These are phyloP conservation scores for Herpetomonas tarakana DNA, from an alignment of 208 protist species.

Conservation along the genomic window DNA sequence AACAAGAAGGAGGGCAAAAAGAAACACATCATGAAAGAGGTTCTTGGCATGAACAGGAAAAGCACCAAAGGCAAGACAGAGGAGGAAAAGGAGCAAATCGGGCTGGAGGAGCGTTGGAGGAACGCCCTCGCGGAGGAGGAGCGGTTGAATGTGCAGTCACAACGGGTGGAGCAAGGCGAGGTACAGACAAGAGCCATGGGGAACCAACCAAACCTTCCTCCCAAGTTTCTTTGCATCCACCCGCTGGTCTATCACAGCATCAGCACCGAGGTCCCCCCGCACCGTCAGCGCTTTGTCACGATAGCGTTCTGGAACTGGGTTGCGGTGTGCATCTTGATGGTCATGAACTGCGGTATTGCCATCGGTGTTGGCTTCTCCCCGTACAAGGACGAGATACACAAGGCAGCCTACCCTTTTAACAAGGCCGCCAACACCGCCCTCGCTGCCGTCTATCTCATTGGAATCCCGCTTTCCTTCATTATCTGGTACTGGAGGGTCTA, in stretches of 20 bases:
- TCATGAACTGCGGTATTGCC: slow-evolving; percentile 45
- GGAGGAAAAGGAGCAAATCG: slow-evolving; percentile 32
- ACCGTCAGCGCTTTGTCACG: slow-evolving; percentile 40
- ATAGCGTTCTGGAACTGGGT: slow-evolving; percentile 73
- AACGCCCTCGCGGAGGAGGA: slow-evolving; percentile 60
- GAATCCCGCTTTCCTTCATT: slow-evolving; percentile 64
- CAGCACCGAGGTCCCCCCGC: slow-evolving; percentile 22
- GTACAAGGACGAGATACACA: not conserved
- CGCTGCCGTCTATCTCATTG: slow-evolving; percentile 48
- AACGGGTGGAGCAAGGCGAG: slow-evolving; percentile 24
- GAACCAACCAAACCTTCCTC: slow-evolving; percentile 64
- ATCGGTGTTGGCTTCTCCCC: slow-evolving; percentile 40
- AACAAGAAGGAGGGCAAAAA: slow-evolving; percentile 20
- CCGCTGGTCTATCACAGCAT: slow-evolving; percentile 73
- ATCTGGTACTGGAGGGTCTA: slow-evolving; percentile 74
- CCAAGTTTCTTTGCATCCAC: slow-evolving; percentile 62
- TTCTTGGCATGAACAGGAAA: slow-evolving; percentile 38
- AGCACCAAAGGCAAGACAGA: slow-evolving; percentile 39
- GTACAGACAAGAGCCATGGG: slow-evolving; percentile 7
- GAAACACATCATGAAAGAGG: slow-evolving; percentile 32
- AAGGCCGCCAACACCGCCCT: slow-evolving; percentile 36
- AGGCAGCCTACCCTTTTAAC: slow-evolving; percentile 22
- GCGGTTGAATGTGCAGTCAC: slow-evolving; percentile 52
- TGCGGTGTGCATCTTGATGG: slow-evolving; percentile 43
- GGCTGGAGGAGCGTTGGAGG: slow-evolving; percentile 60